Evolutionary conservation across 208 protist species (phyloP).

Genomic region (Acanthamoeba sp.): DNA sequence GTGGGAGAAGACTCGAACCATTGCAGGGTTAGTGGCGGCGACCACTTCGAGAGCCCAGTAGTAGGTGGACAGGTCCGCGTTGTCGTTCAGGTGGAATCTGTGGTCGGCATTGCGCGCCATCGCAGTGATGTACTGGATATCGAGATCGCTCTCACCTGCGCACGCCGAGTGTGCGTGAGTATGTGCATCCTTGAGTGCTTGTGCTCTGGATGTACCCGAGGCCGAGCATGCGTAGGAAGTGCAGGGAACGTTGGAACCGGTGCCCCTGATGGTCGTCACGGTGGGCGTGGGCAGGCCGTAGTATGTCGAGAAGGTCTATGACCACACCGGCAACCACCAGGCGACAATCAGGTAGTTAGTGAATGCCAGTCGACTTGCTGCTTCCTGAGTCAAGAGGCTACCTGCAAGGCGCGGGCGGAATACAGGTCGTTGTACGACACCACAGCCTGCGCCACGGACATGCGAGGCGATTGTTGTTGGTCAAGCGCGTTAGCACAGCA

Average conservation of each 20-base stretch:
- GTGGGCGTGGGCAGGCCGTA: not conserved
- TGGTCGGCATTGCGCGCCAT: not conserved
- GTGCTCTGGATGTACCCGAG: too few species aligned
- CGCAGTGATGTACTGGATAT: slow-evolving; percentile 21
- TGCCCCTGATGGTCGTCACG: not conserved
- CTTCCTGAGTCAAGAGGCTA: not conserved
- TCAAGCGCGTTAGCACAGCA: not conserved
- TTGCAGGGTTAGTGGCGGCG: not conserved
- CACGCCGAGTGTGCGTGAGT: not conserved
- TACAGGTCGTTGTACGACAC: not conserved
- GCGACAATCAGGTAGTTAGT: too few species aligned
- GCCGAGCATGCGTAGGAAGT: not conserved
- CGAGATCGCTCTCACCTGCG: not conserved
- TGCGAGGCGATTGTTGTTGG: not conserved
- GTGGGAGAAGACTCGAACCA: not conserved
- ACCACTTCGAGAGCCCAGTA: not conserved
- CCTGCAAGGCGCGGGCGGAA: not conserved
- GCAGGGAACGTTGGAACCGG: not conserved
- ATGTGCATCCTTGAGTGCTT: too few species aligned
- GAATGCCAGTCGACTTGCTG: not conserved
- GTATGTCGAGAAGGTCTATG: not conserved
- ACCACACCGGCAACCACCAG: too few species aligned
- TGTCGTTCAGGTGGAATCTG: not conserved
- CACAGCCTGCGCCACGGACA: not conserved
- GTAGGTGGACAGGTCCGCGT: not conserved